Base-by-base conservation (phyloP, 352 stramenopile species). In the Phytophthora tubulina region DNA sequence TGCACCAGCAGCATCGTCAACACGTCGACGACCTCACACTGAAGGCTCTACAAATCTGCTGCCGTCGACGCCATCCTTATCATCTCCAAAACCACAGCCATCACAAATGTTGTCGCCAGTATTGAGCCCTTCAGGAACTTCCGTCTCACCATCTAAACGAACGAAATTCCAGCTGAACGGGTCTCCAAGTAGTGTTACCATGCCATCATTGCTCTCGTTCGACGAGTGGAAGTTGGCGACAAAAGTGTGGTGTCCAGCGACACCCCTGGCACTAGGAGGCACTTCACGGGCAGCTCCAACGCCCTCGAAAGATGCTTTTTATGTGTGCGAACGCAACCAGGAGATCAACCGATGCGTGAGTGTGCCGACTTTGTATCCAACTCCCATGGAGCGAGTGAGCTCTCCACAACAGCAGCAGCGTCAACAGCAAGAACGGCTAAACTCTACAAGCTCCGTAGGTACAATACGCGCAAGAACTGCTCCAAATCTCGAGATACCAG, bases 161-260 rank as follows among this genome's bases (percentile, higher is more conserved):
- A 54, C 30, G 3, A 67, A 63, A 38, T 27, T 62, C 3, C 27
- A 38, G 7, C 6, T 15, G 1, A 58, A 73, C 31, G 38, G 35
- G 1, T 42, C 57, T 10, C 4, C 44, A 33, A 48, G 15, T 7
- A 52, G 30, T n/a, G 62, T 71, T 9, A 44, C 45, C 6, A 67
- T 82, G 33, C 68, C 61, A 21, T 1, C 41, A 10, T 13, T 75
- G 33, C 68, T 82, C 15, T 82, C 62, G 41, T 90, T 92, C 56
- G 81, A 92, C 7, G 82, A 91, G 30, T 92, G 85, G 85, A 91
- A 90, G 55, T 50, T 56, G 3, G 63, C 67, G 21, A 92, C 81
- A 4, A 78, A 78, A 10, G 80, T 92, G 27, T 92, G 83, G 85
- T 77, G 56, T 35, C 68, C 67, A 31, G 48, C 53, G 15, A 58